Evolutionary conservation across 2,329 filamentous ascomycete species (phyloP).

Genomic region (Orbilia quercus): DNA sequence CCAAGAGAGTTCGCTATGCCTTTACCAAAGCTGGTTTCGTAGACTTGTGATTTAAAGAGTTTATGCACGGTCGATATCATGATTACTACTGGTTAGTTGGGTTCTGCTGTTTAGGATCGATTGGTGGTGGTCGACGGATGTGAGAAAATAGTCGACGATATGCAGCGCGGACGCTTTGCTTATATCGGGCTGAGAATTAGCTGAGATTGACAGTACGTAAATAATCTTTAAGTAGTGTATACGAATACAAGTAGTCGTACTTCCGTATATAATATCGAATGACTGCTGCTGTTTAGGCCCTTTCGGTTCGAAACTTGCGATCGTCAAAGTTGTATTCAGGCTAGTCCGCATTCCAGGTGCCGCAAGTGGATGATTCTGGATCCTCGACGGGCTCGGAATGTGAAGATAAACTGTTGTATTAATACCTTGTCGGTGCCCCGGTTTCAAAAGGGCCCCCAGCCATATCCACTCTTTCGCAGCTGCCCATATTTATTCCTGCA

Average conservation of each 20-base stretch:
- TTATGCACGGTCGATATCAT: too few relatives aligned
- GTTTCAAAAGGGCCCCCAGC: slow-evolving; percentile 34
- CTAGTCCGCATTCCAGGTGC: slow-evolving; percentile 17
- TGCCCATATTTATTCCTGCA: not conserved
- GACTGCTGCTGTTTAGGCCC: slow-evolving; percentile 10
- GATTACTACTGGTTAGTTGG: too few relatives aligned
- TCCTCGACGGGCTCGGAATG: slow-evolving; percentile 27
- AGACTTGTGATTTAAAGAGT: too few relatives aligned
- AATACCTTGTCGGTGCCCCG: slow-evolving; percentile 48
- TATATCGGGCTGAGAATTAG: slow-evolving; percentile 1
- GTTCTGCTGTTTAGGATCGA: too few relatives aligned
- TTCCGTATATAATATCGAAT: too few relatives aligned
- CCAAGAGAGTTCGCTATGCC: slow-evolving; percentile 1
- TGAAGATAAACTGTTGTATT: slow-evolving; percentile 19
- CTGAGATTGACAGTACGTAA: too few relatives aligned
- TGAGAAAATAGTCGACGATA: too few relatives aligned
- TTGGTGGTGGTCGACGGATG: too few relatives aligned
- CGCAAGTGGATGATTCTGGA: not conserved
- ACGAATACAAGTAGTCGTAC: too few relatives aligned
- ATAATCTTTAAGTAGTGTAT: too few relatives aligned
- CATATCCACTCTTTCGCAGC: slow-evolving; percentile 42
- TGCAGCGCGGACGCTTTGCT: slow-evolving; percentile 1
- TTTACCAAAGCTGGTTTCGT: too few relatives aligned
- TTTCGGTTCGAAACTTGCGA: slow-evolving; percentile 13
- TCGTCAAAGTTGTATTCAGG: slow-evolving; percentile 5